Evolutionary conservation across 495 filamentous ascomycete species (phyloP).

Genomic region (Cudoniella acicularis): DNA sequence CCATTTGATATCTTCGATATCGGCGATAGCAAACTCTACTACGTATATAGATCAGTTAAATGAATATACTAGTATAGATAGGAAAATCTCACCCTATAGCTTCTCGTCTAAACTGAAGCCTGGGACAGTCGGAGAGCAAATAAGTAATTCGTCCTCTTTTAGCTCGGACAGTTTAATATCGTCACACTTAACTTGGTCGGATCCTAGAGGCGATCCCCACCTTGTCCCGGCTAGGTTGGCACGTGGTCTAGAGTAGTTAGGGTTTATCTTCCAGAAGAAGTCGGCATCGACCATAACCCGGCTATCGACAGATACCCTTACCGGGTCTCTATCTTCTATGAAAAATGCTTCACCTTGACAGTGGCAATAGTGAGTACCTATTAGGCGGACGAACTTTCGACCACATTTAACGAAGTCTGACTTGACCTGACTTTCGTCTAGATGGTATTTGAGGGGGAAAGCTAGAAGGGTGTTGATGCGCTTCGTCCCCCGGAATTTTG

Average conservation of each 20-base stretch:
- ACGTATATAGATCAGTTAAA: conserved; percentile 17
- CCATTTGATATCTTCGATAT: conserved; percentile 30
- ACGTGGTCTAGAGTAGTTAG: background rate
- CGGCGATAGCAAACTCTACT: conserved; percentile 32
- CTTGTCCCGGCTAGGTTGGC: too few species aligned
- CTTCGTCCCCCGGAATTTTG: conserved; percentile 14
- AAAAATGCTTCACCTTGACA: background rate
- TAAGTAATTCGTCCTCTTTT: conserved; percentile 26
- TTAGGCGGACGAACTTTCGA: conserved; percentile 8
- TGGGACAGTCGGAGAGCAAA: conserved; percentile 28
- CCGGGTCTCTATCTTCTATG: background rate
- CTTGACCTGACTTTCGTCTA: background rate
- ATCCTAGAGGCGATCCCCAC: too few species aligned
- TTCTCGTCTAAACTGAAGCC: conserved; percentile 30
- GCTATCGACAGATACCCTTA: conserved; percentile 26
- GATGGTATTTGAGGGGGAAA: conserved; percentile 8
- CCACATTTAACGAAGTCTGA: conserved; percentile 5
- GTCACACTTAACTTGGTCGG: background rate
- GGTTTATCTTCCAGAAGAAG: background rate
- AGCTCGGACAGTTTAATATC: conserved; percentile 12
- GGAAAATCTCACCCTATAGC: conserved; percentile 24
- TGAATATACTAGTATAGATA: background rate
- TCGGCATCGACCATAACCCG: conserved; percentile 27
- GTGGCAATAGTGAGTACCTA: background rate
- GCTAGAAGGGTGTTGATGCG: conserved; percentile 13